Conservation (phyloP, 176 grass and related monocot species). For the Dendrocalamus sinicus region DNA sequence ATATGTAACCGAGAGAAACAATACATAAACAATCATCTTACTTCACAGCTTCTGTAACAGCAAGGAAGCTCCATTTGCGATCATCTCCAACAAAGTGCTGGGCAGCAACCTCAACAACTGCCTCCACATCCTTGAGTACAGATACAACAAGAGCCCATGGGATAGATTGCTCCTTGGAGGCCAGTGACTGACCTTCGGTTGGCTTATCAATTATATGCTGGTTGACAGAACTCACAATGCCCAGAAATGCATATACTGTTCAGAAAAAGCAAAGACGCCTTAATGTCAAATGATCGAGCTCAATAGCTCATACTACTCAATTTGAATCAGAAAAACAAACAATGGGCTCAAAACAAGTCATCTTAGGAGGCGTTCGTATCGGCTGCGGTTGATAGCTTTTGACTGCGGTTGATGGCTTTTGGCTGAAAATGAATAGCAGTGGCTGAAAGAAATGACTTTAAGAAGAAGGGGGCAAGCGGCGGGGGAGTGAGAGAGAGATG, state of each 20-base stretch:
- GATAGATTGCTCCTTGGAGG: constrained; percentile 49
- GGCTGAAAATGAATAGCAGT: too few relatives aligned
- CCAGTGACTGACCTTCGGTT: constrained; percentile 28
- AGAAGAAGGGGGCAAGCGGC: too few relatives aligned
- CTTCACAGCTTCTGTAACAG: constrained; percentile 83
- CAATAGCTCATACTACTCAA: background rate
- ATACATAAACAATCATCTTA: constrained; percentile 50
- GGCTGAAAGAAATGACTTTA: too few relatives aligned
- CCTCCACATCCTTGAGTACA: constrained; percentile 84
- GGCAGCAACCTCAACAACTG: constrained; percentile 88
- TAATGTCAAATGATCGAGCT: constrained; percentile 36
- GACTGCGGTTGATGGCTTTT: too few relatives aligned
- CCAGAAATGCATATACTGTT: constrained; percentile 95
- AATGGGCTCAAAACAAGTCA: background rate
- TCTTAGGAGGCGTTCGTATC: background rate
- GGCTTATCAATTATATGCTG: constrained; percentile 94
- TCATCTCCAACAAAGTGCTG: constrained; percentile 85
- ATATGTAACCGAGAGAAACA: constrained; percentile 34
- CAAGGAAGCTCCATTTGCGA: constrained; percentile 89
- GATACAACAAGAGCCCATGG: constrained; percentile 87
- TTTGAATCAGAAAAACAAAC: constrained; percentile 3
- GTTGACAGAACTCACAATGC: constrained; percentile 85
- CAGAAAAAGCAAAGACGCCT: background rate
- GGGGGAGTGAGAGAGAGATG: too few relatives aligned
- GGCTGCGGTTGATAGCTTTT: too few relatives aligned